Base-by-base conservation (phyloP, 441 rosid genomes). In the Mallotus repandus region DNA sequence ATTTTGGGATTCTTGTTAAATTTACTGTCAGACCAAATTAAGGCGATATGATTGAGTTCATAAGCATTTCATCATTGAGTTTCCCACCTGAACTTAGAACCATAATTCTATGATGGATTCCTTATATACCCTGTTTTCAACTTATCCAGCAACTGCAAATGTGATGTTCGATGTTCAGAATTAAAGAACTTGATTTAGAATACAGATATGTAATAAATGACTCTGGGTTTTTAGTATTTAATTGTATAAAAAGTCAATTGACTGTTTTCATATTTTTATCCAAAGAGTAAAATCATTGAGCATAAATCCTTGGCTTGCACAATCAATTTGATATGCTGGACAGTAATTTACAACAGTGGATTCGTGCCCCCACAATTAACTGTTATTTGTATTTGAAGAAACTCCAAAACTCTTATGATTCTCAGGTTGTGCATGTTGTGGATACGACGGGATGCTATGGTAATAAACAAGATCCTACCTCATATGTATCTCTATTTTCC, bases 401-500 rank as follows among this genome's bases (percentile, higher is more conserved):
- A 32, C 41, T 62, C 53, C 49, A n/a, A 52, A 7, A 66, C 62
- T 45, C 73, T 71, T 71, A 58, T 77, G 80, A 52, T 77, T 72
- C 80, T 61, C 84, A 89, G 99, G 94, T 95, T 59, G 98, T 96
- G 78, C 99, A 93, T 77, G 88, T 96, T 64, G 97, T 96, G 63
- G 97, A 96, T 81, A 82, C 97, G 60, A 88, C 84, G 19, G 80
- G 81, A 68, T 74, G 78, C 54, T 73, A 69, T 71, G 83, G 82
- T 25, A 84, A 68, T 73, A 89, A 82, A 79, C 58, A 79, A 74
- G 86, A 83, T 69, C 90, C 89, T 13, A 71, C 68, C 52, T 86
- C 97, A 19, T 93, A 73, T 79, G 70, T 91, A 71, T 84, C 89
- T 35, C 78, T 96, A n/a, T 96, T 80, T 85, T 91, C 99, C 60